Conservation (phyloP, 441 rosid species). For the Syzygium syzygioides region DNA sequence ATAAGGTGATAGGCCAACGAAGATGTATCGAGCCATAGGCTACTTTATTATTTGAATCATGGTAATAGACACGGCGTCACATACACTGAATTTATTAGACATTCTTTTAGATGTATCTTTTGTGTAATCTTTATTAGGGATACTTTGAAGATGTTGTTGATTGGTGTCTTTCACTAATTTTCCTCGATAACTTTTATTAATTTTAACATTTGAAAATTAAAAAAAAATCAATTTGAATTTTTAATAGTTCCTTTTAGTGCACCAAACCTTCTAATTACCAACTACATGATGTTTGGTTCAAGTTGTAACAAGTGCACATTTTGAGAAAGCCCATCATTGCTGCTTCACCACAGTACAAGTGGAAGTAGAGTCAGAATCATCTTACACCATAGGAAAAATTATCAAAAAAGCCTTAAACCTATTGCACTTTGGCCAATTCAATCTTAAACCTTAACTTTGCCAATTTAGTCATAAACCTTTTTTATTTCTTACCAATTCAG, state of each 20-base stretch:
- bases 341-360: rapidly evolving
- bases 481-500: too few relatives aligned
- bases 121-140: not conserved
- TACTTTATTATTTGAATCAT: too few relatives aligned
- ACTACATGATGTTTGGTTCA: rapidly evolving
- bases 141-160: not conserved
- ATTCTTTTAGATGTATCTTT: not conserved
- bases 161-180: not conserved
- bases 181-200: not conserved
- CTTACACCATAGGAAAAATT: not conserved
- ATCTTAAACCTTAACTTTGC: too few relatives aligned
- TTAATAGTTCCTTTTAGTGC: not conserved
- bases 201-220: not conserved
- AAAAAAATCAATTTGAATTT: not conserved
- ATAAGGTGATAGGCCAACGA: too few relatives aligned
- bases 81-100: rapidly evolving
- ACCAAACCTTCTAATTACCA: not conserved
- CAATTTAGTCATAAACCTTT: too few relatives aligned
- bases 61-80: not conserved
- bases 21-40: too few relatives aligned
- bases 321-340: rapidly evolving
- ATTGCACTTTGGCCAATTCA: too few relatives aligned
- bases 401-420: too few relatives aligned
- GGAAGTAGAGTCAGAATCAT: not conserved
- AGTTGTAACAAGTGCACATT: not conserved